Base-by-base conservation (phyloP, 768 basidiomycete species). In the Lactarius quietus region DNA sequence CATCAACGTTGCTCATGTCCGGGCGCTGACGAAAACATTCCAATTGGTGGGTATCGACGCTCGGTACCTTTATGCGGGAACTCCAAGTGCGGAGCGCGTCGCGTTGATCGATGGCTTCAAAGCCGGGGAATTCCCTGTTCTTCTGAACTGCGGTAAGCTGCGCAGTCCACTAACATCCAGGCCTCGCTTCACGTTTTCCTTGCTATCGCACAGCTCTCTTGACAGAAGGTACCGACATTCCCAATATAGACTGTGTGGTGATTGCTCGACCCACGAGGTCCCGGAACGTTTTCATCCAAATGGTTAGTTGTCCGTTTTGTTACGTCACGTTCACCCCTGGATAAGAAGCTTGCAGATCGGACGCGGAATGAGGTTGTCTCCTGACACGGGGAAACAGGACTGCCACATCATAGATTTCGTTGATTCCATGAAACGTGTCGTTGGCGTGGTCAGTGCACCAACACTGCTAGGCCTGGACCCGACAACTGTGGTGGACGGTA, bases 171-270 rank as follows among this genome's bases (percentile, higher is more conserved):
- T 10, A 59, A 54, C 51, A 5, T 57, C 52, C 10, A 14, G 35
- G 64, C 63, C 54, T 62, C 15, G 4, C 12, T 23, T 57, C 38
- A 41, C 15, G 38, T 45, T 63, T 45, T 10, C 12, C 39, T 53
- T 57, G 10, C 33, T 31, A 12, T 45, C 43, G 0, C 52, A 36
- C 59, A 89, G 93, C 93, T 26, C 90, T 97, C 56, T 79, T 97
- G 68, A 96, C 94, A 1, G 95, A 97, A 78, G 95, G 95, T 4
- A 86, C 94, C 23, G 95, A 98, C 78, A 93, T 98, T 59, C 95
- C 95, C 3, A 92, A 92, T 65, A 90, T 97, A 61, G 95, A 98
- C 71, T 97, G 95, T 67, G 83, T 98, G 10, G 74, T 98, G 38
- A 78, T 98, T 23, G 93, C 91, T 18, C 82, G 93, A 23, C 95